A percentile compares a stretch with the other conserved stretches of the same genome.
phyloP scores from a whole-genome alignment of 23 red algal genomes.

The Pyropia haitanensis region DNA sequence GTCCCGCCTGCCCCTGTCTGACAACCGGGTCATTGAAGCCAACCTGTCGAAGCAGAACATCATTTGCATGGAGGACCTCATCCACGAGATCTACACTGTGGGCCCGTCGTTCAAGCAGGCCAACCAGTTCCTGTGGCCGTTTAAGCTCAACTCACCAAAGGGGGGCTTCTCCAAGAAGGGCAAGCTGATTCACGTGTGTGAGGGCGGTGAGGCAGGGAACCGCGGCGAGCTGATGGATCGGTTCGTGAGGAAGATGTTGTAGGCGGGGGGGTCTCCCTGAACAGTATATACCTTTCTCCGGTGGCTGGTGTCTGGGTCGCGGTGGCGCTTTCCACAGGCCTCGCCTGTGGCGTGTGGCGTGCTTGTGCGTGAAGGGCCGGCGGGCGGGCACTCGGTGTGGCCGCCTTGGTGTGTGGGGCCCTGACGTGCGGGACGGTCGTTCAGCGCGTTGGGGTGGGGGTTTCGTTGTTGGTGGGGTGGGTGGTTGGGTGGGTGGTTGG shows the following conservation, averaged over 20 bases:
- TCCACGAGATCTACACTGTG: constrained; percentile 97
- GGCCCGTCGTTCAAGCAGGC: constrained; percentile 91
- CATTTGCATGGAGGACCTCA: constrained; percentile 90
- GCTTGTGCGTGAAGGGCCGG: too few species aligned
- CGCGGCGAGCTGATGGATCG: constrained; percentile 89
- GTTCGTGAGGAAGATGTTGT: constrained; percentile 86
- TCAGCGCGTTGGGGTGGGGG: too few species aligned
- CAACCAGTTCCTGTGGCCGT: constrained; percentile 92
- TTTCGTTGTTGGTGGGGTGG: too few species aligned
- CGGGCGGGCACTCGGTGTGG: too few species aligned
- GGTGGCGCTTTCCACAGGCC: too few species aligned
- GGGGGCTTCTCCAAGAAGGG: constrained; percentile 84
- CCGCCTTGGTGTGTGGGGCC: too few species aligned
- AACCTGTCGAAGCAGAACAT: constrained; percentile 74
- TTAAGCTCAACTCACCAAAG: constrained; percentile 84
- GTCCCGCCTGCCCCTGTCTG: constrained; percentile 72
- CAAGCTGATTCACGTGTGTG: constrained; percentile 88
- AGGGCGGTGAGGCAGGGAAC: constrained; percentile 98
- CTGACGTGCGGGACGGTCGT: too few species aligned
- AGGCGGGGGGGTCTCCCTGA: constrained; percentile 1
- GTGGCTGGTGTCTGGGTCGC: too few species aligned
- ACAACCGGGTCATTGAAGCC: constrained; percentile 84
- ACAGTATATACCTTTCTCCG: too few species aligned
- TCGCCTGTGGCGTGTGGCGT: too few species aligned
- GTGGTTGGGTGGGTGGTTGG: too few species aligned